These are phyloP conservation scores for Aspergillus flavus DNA, from an alignment of 2,329 filamentous ascomycete genomes.

Conservation along the genomic window DNA sequence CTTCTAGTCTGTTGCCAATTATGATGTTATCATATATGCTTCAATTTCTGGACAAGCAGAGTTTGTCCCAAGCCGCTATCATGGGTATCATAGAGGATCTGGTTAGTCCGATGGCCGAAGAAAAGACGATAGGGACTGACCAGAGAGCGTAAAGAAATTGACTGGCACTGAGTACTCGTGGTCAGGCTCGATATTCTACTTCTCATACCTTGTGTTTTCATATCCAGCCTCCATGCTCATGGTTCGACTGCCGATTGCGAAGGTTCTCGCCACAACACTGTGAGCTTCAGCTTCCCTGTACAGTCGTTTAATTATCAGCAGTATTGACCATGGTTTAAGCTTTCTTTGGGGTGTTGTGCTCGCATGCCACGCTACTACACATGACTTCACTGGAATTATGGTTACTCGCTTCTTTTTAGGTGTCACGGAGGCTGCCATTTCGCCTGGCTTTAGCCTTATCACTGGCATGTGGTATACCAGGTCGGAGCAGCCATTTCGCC, in stretches of 20 bases:
- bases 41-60: conserved; percentile 18
- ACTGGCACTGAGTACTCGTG: conserved; percentile 9
- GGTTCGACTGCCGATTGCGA: conserved; percentile 1
- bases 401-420: conserved; percentile 13
- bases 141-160: neutral
- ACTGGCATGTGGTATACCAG: neutral
- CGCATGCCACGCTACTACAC: conserved; percentile 9
- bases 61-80: conserved; percentile 5
- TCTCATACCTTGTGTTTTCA: conserved; percentile 11
- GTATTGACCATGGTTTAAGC: neutral
- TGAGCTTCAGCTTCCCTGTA: neutral
- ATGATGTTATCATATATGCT: conserved; percentile 19
- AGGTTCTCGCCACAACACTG: conserved; percentile 2
- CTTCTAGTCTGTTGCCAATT: conserved; percentile 6
- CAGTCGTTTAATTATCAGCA: neutral
- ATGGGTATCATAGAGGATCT: conserved; percentile 10
- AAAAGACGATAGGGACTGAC: neutral
- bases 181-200: conserved; percentile 12
- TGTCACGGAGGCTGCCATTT: conserved; percentile 12
- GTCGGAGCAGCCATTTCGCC: neutral
- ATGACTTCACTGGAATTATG: conserved; percentile 13
- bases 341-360: conserved; percentile 4
- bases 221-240: conserved; percentile 2
- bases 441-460: neutral
- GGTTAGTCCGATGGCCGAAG: neutral